Percentiles rank a stretch among this genome's conserved stretches.
Evolutionary conservation across 108 stramenopile genomes (phyloP).

Genomic region (Cyclostephanos invisitatus): DNA sequence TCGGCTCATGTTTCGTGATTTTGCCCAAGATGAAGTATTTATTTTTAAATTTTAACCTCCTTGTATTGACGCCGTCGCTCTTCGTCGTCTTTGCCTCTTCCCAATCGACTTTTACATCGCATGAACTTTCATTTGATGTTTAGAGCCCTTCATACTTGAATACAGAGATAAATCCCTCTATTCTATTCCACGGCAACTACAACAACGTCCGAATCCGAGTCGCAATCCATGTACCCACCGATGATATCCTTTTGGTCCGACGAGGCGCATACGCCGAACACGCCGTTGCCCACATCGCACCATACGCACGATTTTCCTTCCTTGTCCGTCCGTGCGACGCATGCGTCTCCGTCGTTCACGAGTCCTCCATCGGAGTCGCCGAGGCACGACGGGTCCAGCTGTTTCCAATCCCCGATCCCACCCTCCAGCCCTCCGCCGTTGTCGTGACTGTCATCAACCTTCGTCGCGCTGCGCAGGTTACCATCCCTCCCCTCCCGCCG

Average conservation of each 20-base stretch:
- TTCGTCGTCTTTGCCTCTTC: too few relatives aligned
- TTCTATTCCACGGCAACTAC: constrained; percentile 12
- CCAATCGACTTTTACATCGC: too few relatives aligned
- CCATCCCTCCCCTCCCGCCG: not conserved
- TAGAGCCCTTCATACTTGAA: too few relatives aligned
- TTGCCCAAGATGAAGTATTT: too few relatives aligned
- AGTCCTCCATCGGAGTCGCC: constrained; percentile 23
- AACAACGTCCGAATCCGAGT: constrained; percentile 1
- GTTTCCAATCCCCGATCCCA: constrained; percentile 16
- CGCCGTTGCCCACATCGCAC: constrained; percentile 46
- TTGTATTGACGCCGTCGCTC: too few relatives aligned
- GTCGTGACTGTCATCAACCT: not conserved
- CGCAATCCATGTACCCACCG: constrained; percentile 30
- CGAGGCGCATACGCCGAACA: constrained; percentile 38
- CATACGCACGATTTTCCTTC: constrained; percentile 36
- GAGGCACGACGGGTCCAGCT: constrained; percentile 38
- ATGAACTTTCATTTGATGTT: too few relatives aligned
- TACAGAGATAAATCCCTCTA: not conserved
- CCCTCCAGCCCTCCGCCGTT: not conserved
- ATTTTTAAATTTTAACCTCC: too few relatives aligned
- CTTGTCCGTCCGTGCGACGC: constrained; percentile 17
- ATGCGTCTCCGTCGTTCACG: constrained; percentile 14
- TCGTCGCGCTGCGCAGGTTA: not conserved
- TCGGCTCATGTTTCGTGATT: constrained; percentile 19
- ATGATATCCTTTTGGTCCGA: not conserved